Base-by-base conservation (phyloP, 768 basidiomycete species). In the Galerina marginata region DNA sequence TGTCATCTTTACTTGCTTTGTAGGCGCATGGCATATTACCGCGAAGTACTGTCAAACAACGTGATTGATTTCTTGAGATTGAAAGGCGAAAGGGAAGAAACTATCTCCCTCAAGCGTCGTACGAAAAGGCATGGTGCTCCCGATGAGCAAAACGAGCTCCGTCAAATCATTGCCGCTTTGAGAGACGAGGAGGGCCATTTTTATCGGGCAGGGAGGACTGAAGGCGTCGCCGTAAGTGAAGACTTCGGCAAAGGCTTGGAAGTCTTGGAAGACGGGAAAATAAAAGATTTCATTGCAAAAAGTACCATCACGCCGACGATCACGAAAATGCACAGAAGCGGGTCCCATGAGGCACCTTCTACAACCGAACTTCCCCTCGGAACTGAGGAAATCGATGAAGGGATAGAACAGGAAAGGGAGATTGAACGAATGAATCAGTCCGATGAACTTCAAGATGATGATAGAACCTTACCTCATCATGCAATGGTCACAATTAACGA, bases 141-240 rank as follows among this genome's bases (percentile, higher is more conserved):
- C 44, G 61, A 61, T 12, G 53, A 60, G 3, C 50, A 63, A 14
- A 65, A 65, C 23, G 64, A 67, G 46, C 59, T 63, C 9, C 48
- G 36, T 9, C 51, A 43, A 0, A 6, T 65, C 3, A 48, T 67
- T 45, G 53, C 45, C 3, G 20, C 37, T 15, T 39, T 67, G 5
- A 11, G 61, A 37, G 38, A 54, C 9, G 47, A 46, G 0, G 55
- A 67, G n/a, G 36, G 51, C 61, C 39, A 54, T 65, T 54, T 25
- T 1, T 56, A 40, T 37, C 49, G 53, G 40, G 43, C 59, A 2
- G 65, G 65, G 1, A 46, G 59, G 4, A 54, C n/a, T n/a, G 49
- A 9, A n/a, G 58, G 37, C 48, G 62, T 39, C n/a, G 9, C 15
- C 45, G 16, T 3, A 33, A 33, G 3, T 12, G 65, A 66, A 20